A percentile compares a stretch with the other conserved stretches of the same genome.
phyloP scores from a whole-genome alignment of 257 asterid genomes.

The Capsicum pubescens region DNA sequence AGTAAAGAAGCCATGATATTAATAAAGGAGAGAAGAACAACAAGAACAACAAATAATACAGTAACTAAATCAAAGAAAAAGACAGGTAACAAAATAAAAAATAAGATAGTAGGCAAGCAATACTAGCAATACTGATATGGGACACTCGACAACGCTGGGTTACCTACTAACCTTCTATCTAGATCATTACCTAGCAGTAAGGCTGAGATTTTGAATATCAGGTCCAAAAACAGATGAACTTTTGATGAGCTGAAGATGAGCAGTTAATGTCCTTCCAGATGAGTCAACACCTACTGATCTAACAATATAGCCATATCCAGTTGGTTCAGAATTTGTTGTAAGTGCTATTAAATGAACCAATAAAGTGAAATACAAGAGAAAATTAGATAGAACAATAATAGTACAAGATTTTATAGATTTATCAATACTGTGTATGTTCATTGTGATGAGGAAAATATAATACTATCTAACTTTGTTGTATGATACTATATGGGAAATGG shows the following conservation, averaged over 20 bases:
- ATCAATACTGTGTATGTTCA: not conserved
- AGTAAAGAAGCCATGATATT: too few species aligned
- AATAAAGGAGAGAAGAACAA: too few species aligned
- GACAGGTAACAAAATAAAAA: not conserved
- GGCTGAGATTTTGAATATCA: slow-evolving; percentile 32
- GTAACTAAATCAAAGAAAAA: too few species aligned
- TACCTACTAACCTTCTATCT: too few species aligned
- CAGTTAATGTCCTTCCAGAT: slow-evolving; percentile 28
- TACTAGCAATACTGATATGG: too few species aligned
- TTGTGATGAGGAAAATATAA: not conserved
- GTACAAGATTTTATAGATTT: not conserved
- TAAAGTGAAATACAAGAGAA: not conserved
- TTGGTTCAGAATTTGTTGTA: not conserved
- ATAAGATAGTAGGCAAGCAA: too few species aligned
- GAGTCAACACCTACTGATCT: slow-evolving; percentile 30
- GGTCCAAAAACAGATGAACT: slow-evolving; percentile 35
- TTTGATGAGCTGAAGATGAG: slow-evolving; percentile 34
- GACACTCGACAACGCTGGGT: too few species aligned
- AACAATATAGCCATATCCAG: slow-evolving; percentile 38
- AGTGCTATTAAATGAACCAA: not conserved
- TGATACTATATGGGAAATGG: not conserved
- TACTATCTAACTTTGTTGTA: not conserved
- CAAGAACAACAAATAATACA: too few species aligned
- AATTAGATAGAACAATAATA: not conserved
- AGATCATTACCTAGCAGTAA: slow-evolving; percentile 30